Evolutionary conservation across 371 early-diverging fungal species (phyloP), one percentile per base, ranked within the genome.

Genomic region (Mucor indicus): DNA sequence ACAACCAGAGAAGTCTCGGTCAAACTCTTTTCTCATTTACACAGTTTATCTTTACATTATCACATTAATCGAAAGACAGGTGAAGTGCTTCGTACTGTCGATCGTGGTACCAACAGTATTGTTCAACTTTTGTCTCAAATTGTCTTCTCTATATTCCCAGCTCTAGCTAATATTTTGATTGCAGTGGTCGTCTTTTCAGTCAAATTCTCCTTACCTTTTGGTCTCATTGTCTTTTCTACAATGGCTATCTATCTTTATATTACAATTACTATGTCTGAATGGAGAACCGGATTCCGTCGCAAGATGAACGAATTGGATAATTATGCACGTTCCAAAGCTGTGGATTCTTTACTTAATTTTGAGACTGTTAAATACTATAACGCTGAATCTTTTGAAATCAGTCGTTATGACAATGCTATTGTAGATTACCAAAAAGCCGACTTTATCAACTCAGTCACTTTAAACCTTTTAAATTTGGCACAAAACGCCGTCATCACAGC

Each of bases 1-100:
- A 92, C 91, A 21, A 92, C 95, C 1, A 79, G 90, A 25, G 83
- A 88, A 47, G 75, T 95, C 19, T 87, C 91, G 8, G 84, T 95
- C 11, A 77, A 79, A 33, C 88, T 94, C 85, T 89, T 96, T 49
- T 69, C 79, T 38, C 97, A 96, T 64, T 65, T 96, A 39, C 91
- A 92, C 61, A 72, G 72, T 19, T 77, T 95, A 29, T 90, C 92
- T 2, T 64, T 95, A 20, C 72, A 85, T 15, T 97, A 86, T 62
- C 96, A 96, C 57, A 80, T 95, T 45, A 90, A 85, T 47, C 86
- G 95, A 47, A 95, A 96, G 62, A 96, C 97, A 0, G 95, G 95
- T 21, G 94, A 93, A 60, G 86, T 92, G 22, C 72, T 92, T 36
- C 77, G 92, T 13, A 84, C 89, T 13, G 77, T 87, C 83, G 96